Evolutionary conservation across 768 basidiomycete genomes (phyloP).

Genomic region (Butyriboletus loyo): DNA sequence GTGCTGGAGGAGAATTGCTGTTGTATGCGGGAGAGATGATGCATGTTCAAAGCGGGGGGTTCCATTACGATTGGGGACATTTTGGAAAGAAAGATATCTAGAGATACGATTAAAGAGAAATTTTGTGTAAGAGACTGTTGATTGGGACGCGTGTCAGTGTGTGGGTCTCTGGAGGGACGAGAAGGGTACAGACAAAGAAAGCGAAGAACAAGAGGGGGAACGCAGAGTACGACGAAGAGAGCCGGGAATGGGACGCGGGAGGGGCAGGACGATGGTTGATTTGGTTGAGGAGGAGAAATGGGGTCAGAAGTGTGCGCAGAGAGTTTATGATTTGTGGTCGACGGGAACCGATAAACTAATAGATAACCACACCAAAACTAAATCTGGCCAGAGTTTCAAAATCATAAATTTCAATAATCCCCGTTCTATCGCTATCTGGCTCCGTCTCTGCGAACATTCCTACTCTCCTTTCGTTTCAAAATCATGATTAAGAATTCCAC

Average conservation of each 20-base stretch:
- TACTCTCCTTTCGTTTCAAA: neutral
- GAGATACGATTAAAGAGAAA: constrained; percentile 32
- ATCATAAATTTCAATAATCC: constrained; percentile 19
- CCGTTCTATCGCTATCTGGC: constrained; percentile 1
- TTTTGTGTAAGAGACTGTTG: constrained; percentile 21
- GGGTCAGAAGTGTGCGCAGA: constrained; percentile 20
- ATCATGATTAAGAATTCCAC: neutral
- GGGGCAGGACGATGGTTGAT: neutral
- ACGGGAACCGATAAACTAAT: constrained; percentile 39
- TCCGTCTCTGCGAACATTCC: neutral
- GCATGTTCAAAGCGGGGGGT: constrained; percentile 50
- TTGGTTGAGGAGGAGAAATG: constrained; percentile 26
- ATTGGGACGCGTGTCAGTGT: constrained; percentile 13
- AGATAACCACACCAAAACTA: constrained; percentile 33
- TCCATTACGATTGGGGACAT: constrained; percentile 63
- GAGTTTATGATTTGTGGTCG: constrained; percentile 37
- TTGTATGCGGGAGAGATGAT: constrained; percentile 49
- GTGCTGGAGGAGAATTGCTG: constrained; percentile 41
- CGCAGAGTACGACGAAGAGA: neutral
- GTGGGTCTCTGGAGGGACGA: neutral
- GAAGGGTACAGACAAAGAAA: neutral
- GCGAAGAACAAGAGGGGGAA: neutral
- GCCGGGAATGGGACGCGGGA: neutral
- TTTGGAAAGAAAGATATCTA: constrained; percentile 28
- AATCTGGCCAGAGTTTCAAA: constrained; percentile 33